Percentiles rank a stretch among this genome's conserved stretches.
Evolutionary conservation across 257 asterid genomes (phyloP).

Genomic region (Solanum chiquidenum): DNA sequence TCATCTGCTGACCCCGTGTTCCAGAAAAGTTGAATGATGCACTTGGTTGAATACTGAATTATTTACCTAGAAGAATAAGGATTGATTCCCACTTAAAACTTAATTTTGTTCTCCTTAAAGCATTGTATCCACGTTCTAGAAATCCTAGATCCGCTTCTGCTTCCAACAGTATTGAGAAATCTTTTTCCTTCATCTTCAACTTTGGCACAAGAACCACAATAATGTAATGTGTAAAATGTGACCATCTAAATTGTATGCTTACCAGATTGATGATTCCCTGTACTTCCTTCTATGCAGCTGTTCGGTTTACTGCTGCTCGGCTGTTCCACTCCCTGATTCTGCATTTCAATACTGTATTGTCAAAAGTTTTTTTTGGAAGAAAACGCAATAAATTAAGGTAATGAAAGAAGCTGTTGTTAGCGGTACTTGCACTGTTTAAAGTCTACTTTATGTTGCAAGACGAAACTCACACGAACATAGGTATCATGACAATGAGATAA

Average conservation of each 20-base stretch:
- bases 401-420: not conserved
- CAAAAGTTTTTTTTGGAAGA: not conserved
- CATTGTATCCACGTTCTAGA: not conserved
- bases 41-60: not conserved
- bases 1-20: not conserved
- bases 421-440: not conserved
- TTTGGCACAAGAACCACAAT: not conserved
- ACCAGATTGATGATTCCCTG: constrained; percentile 41
- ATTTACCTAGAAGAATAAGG: not conserved
- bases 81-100: not conserved
- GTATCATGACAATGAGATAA: not conserved
- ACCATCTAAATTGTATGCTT: not conserved
- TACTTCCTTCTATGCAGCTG: constrained; percentile 31
- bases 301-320: constrained; percentile 24
- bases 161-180: not conserved
- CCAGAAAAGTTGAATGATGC: not conserved
- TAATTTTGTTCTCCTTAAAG: not conserved
- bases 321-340: constrained; percentile 40
- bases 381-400: not conserved
- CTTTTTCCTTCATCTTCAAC: not conserved
- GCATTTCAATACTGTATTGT: constrained; percentile 7
- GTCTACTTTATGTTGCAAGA: not conserved
- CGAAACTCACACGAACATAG: not conserved
- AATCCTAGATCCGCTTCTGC: not conserved
- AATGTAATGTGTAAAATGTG: not conserved